These are phyloP conservation scores for Darksidea phi DNA, from an alignment of 495 filamentous ascomycete species.

Conservation along the genomic window DNA sequence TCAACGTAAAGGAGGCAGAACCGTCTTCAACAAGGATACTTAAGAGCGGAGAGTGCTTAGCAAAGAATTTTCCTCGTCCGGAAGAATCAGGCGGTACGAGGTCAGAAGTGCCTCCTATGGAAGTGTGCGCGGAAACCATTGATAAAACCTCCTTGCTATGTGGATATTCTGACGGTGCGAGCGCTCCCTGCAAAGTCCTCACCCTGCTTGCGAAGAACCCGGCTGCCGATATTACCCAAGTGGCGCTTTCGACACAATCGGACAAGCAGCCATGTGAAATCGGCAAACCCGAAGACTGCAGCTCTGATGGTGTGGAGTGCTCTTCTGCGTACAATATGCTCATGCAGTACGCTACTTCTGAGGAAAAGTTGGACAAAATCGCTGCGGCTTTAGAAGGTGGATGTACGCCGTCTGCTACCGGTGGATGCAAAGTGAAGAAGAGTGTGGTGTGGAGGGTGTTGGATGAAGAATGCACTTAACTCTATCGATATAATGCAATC, in stretches of 20 bases:
- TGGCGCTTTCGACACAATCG: conserved; percentile 12
- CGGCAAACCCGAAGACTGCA: conserved; percentile 2
- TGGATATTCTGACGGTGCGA: background rate
- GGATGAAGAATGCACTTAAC: conserved; percentile 26
- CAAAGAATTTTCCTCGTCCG: background rate
- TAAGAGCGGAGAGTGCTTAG: conserved; percentile 1
- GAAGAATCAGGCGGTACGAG: background rate
- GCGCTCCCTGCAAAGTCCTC: conserved; percentile 13
- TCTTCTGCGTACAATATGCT: conserved; percentile 32
- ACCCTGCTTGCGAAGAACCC: conserved; percentile 20
- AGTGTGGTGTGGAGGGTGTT: conserved; percentile 31
- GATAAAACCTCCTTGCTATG: background rate
- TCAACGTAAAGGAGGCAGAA: conserved; percentile 6
- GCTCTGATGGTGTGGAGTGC: conserved; percentile 25
- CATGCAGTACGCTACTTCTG: conserved; percentile 35
- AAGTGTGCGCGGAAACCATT: conserved; percentile 1
- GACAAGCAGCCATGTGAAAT: conserved; percentile 6
- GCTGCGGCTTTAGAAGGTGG: conserved; percentile 31
- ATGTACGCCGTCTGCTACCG: conserved; percentile 24
- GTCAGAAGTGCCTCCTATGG: background rate
- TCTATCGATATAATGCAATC: background rate
- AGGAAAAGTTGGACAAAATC: conserved; percentile 32
- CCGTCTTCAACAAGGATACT: conserved; percentile 1
- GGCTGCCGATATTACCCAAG: conserved; percentile 21
- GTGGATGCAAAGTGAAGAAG: conserved; percentile 37